Conservation (phyloP, 1,139 yeast genomes). For the Yamadazyma sp. region DNA sequence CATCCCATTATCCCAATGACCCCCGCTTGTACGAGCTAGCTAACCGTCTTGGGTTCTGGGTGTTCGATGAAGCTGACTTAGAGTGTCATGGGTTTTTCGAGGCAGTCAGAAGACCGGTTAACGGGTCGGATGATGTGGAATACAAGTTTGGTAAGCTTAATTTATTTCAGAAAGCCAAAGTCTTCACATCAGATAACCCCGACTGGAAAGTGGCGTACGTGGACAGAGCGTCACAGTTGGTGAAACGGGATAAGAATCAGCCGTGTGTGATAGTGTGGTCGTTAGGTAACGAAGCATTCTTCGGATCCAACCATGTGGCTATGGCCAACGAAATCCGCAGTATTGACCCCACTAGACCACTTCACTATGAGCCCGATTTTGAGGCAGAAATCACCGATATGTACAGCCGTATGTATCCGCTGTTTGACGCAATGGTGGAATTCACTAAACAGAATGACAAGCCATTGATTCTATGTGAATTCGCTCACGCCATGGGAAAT, state of each 20-base stretch:
- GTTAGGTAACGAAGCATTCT: slow-evolving; percentile 35
- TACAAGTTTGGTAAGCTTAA: slow-evolving; percentile 9
- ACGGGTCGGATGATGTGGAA: slow-evolving; percentile 13
- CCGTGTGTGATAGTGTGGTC: slow-evolving; percentile 36
- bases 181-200: slow-evolving; percentile 27
- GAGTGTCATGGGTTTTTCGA: slow-evolving; percentile 35
- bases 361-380: slow-evolving; percentile 32
- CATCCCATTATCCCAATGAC: slow-evolving; percentile 32
- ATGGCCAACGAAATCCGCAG: slow-evolving; percentile 25
- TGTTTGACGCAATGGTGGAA: slow-evolving; percentile 19
- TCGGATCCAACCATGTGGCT: slow-evolving; percentile 27
- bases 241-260: slow-evolving; percentile 30
- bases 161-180: slow-evolving; percentile 12
- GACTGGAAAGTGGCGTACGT: slow-evolving; percentile 30
- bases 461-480: slow-evolving; percentile 34
- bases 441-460: slow-evolving; percentile 18
- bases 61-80: slow-evolving; percentile 36
- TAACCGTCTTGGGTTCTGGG: slow-evolving; percentile 30
- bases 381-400: slow-evolving; percentile 26
- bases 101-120: slow-evolving; percentile 14
- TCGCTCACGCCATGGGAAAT: slow-evolving; percentile 39
- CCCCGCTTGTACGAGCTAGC: slow-evolving; percentile 18
- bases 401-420: slow-evolving; percentile 31
- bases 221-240: slow-evolving; percentile 30
- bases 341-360: slow-evolving; percentile 24